phyloP scores from a whole-genome alignment of 306 rosid genomes.

The Pterocarpus santalinus region DNA sequence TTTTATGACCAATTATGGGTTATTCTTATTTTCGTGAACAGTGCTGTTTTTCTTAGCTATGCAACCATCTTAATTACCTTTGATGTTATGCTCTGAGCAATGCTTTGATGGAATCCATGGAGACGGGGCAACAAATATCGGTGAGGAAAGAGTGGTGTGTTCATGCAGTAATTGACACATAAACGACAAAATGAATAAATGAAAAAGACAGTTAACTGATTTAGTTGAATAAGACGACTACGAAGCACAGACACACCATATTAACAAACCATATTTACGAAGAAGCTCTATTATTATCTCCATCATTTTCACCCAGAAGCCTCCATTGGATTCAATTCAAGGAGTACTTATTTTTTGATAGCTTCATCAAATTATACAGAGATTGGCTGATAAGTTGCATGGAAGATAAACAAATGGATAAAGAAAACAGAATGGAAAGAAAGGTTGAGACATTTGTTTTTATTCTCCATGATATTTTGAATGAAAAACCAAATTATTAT shows the following conservation, averaged over 20 bases:
- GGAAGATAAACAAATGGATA: neutral
- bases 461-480: too few species aligned
- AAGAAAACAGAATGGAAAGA: neutral
- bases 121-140: neutral
- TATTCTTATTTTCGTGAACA: too few species aligned
- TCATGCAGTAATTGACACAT: conserved; percentile 10
- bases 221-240: neutral
- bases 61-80: neutral
- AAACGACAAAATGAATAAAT: neutral
- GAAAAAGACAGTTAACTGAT: neutral
- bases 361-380: neutral
- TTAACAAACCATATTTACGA: neutral
- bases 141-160: neutral
- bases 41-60: neutral
- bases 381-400: neutral
- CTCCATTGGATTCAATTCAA: neutral
- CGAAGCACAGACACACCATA: neutral
- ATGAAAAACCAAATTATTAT: too few species aligned
- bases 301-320: neutral
- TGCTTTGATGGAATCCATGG: conserved; percentile 3
- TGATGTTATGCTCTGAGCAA: neutral
- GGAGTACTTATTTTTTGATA: neutral
- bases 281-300: neutral
- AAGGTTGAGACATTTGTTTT: neutral
- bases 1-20: too few species aligned